phyloP scores from a whole-genome alignment of 1,284 basidiomycete genomes.

The Cutaneotrichosporon cyanovorans region DNA sequence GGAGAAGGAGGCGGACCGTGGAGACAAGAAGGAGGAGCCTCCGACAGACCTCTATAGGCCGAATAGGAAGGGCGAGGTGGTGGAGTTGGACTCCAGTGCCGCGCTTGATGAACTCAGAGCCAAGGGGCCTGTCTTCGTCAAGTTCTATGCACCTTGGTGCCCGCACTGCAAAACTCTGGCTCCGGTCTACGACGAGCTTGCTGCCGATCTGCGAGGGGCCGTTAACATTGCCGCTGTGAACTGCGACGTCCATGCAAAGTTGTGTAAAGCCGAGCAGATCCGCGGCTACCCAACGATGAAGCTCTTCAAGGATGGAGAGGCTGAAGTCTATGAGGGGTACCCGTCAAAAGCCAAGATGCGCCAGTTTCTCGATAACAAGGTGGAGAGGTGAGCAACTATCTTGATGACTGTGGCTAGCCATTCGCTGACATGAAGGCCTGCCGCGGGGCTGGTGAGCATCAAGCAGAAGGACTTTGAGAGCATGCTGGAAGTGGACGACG shows the following conservation, averaged over 20 bases:
- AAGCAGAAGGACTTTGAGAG: slow-evolving; percentile 49
- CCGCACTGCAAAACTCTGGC: slow-evolving; percentile 86
- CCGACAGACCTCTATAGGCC: slow-evolving; percentile 20
- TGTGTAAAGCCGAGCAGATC: slow-evolving; percentile 62
- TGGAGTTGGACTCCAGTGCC: slow-evolving; percentile 51
- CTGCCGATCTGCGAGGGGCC: slow-evolving; percentile 57
- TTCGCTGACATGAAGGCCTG: slow-evolving; percentile 35
- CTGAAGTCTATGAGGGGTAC: slow-evolving; percentile 58
- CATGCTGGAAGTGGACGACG: slow-evolving; percentile 54
- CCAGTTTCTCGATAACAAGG: slow-evolving; percentile 55
- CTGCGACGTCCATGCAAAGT: slow-evolving; percentile 62
- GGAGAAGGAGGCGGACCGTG: not conserved
- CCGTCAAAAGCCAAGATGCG: slow-evolving; percentile 62
- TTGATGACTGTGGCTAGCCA: slow-evolving; percentile 39
- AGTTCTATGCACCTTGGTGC: slow-evolving; percentile 91
- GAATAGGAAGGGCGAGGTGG: slow-evolving; percentile 61
- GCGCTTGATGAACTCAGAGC: slow-evolving; percentile 53
- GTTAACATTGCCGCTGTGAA: slow-evolving; percentile 75
- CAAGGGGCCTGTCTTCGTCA: slow-evolving; percentile 67
- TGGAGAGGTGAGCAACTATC: not conserved
- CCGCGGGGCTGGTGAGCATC: slow-evolving; percentile 24
- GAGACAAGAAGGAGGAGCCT: not conserved
- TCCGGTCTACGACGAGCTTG: slow-evolving; percentile 65
- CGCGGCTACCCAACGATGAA: slow-evolving; percentile 71
- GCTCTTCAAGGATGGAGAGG: slow-evolving; percentile 40